A percentile compares a stretch with the other conserved stretches of the same genome.
phyloP scores from a whole-genome alignment of 345 rosid genomes.

The Gossypium thurberi region DNA sequence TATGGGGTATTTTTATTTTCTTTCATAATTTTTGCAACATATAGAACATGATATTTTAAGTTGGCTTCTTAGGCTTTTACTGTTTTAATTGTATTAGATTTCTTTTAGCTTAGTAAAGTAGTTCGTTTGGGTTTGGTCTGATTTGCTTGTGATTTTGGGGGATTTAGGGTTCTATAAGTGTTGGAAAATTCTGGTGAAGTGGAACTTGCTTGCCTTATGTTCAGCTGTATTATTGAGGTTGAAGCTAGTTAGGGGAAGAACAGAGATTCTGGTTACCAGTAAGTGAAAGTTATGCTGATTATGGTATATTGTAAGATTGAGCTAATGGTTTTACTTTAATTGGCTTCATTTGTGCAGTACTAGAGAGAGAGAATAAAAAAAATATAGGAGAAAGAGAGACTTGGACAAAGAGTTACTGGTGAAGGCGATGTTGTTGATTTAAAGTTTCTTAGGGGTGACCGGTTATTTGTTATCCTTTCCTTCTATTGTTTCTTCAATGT shows the following conservation, averaged over 20 bases:
- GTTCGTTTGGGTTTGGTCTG: background rate
- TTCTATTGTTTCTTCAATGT: background rate
- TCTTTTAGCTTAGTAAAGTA: background rate
- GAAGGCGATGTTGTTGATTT: background rate
- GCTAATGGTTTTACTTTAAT: background rate
- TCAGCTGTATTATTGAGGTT: background rate
- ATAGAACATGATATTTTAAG: background rate
- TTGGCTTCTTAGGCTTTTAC: background rate
- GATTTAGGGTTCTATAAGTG: background rate
- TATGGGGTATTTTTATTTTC: slow-evolving; percentile 58
- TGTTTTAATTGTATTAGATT: background rate
- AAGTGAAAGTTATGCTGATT: background rate
- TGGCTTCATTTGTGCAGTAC: background rate
- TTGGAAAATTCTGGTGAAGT: background rate
- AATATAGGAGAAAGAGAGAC: background rate
- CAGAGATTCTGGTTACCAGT: background rate
- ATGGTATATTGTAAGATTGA: background rate
- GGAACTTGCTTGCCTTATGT: background rate
- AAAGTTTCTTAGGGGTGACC: background rate
- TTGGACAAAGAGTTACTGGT: background rate
- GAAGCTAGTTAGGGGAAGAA: background rate
- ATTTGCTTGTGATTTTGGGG: background rate
- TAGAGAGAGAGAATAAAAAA: background rate
- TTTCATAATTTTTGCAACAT: background rate
- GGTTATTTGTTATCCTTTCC: background rate